These are phyloP conservation scores for Alternaria brassicicola DNA, from an alignment of 2,329 filamentous ascomycete species.

Conservation along the genomic window DNA sequence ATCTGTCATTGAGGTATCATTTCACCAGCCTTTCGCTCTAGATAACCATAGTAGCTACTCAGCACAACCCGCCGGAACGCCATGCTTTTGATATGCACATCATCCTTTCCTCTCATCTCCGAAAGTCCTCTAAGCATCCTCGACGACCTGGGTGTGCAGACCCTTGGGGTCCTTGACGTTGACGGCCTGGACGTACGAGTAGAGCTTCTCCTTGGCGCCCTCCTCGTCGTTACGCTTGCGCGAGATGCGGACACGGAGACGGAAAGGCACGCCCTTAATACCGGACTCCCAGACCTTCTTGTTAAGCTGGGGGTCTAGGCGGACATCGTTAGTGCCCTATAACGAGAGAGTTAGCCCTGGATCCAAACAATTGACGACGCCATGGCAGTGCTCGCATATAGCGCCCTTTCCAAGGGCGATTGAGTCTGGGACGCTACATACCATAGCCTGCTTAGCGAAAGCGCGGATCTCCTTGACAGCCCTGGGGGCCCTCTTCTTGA, in stretches of 20 bases:
- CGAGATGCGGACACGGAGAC: constrained; percentile 96
- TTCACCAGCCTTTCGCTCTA: constrained; percentile 43
- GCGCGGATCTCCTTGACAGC: constrained; percentile 99
- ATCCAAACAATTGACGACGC: neutral
- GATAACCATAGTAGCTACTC: constrained; percentile 39
- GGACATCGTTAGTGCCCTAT: constrained; percentile 95
- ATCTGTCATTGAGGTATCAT: constrained; percentile 46
- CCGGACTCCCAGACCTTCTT: constrained; percentile 99
- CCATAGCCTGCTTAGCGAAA: constrained; percentile 94
- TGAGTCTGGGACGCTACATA: constrained; percentile 60
- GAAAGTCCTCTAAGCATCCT: constrained; percentile 59
- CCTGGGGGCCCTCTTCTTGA: constrained; percentile 99
- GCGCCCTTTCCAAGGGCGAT: neutral
- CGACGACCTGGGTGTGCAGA: constrained; percentile 87
- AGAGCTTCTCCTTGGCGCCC: constrained; percentile 98
- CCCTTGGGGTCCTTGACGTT: constrained; percentile 99
- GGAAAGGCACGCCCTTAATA: constrained; percentile 98
- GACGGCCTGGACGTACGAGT: constrained; percentile 99
- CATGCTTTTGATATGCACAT: constrained; percentile 43
- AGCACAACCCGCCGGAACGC: constrained; percentile 45
- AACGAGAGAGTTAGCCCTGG: constrained; percentile 27
- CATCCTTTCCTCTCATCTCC: constrained; percentile 19
- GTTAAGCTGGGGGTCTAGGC: constrained; percentile 97
- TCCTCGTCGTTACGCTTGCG: constrained; percentile 99
- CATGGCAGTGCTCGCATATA: neutral